These are phyloP conservation scores for Pholiota conissans DNA, from an alignment of 768 basidiomycete species.

Conservation along the genomic window DNA sequence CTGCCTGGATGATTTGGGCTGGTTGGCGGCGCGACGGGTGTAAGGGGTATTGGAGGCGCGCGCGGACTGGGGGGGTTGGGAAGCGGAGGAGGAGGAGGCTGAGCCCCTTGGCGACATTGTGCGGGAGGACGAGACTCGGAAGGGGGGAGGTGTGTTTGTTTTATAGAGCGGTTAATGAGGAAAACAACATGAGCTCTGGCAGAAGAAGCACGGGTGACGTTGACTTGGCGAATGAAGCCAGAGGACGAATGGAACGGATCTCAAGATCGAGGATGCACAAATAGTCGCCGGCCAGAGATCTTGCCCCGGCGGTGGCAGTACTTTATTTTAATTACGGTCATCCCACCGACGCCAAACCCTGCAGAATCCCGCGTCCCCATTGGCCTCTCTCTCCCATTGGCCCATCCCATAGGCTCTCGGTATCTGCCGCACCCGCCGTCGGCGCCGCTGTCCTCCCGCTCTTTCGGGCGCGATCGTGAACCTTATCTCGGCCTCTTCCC, in stretches of 20 bases:
- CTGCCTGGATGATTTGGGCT: constrained; percentile 75
- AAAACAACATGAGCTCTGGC: constrained; percentile 29
- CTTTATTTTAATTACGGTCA: constrained; percentile 28
- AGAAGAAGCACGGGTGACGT: constrained; percentile 27
- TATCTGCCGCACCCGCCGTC: constrained; percentile 14
- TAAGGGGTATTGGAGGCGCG: constrained; percentile 38
- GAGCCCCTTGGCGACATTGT: constrained; percentile 59
- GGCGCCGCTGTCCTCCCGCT: constrained; percentile 1
- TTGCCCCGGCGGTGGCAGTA: constrained; percentile 32
- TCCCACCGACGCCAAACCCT: constrained; percentile 22
- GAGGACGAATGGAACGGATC: constrained; percentile 45
- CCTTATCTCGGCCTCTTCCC: constrained; percentile 31
- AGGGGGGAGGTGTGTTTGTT: constrained; percentile 28
- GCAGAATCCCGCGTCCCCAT: constrained; percentile 16
- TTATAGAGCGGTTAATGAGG: constrained; percentile 33
- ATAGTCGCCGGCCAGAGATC: constrained; percentile 37
- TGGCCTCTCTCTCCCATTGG: constrained; percentile 15
- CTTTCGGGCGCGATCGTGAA: constrained; percentile 28
- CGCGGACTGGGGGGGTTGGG: constrained; percentile 32
- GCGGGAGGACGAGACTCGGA: constrained; percentile 18
- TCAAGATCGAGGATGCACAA: constrained; percentile 4
- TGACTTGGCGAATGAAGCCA: constrained; percentile 32
- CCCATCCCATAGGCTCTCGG: constrained; percentile 17
- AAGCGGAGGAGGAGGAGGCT: constrained; percentile 36
- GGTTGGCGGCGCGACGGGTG: constrained; percentile 52